Percentiles rank a stretch among this genome's conserved stretches.
Evolutionary conservation across 495 filamentous ascomycete species (phyloP).

Genomic region (Daldinia childiae): DNA sequence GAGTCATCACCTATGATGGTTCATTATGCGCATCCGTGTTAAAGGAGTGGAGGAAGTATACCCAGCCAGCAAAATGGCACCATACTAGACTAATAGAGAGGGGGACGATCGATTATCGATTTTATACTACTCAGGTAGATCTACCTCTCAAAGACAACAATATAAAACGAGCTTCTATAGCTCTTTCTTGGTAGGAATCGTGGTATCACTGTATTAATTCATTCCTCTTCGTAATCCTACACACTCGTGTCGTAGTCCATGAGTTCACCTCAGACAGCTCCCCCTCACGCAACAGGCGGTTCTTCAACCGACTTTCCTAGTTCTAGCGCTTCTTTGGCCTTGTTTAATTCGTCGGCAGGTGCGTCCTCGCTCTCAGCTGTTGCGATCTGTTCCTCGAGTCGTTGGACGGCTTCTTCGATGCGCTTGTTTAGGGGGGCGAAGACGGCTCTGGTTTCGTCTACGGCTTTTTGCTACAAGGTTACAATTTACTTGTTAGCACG

Average conservation of each 20-base stretch:
- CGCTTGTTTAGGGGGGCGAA: conserved; percentile 73
- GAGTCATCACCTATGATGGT: neutral
- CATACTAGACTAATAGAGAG: conserved; percentile 7
- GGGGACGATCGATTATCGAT: neutral
- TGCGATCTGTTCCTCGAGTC: conserved; percentile 68
- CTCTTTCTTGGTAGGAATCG: conserved; percentile 14
- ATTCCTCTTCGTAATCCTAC: conserved; percentile 20
- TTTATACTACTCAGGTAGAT: neutral
- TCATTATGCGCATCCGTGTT: neutral
- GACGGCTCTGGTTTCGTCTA: conserved; percentile 84
- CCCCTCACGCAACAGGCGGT: conserved; percentile 44
- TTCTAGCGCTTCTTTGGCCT: conserved; percentile 64
- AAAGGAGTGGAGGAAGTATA: conserved; percentile 38
- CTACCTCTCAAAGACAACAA: neutral
- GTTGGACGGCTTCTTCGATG: conserved; percentile 71
- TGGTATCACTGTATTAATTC: conserved; percentile 44
- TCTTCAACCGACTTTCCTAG: conserved; percentile 52
- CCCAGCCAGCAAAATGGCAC: conserved; percentile 33
- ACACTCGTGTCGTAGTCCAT: neutral
- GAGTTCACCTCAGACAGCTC: conserved; percentile 19
- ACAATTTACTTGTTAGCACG: conserved; percentile 35
- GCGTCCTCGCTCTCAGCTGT: conserved; percentile 65
- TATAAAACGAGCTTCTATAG: neutral
- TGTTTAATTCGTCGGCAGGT: conserved; percentile 67
- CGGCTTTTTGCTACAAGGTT: conserved; percentile 69